Conservation (phyloP, 768 basidiomycete genomes). For the Calocera cornea region DNA sequence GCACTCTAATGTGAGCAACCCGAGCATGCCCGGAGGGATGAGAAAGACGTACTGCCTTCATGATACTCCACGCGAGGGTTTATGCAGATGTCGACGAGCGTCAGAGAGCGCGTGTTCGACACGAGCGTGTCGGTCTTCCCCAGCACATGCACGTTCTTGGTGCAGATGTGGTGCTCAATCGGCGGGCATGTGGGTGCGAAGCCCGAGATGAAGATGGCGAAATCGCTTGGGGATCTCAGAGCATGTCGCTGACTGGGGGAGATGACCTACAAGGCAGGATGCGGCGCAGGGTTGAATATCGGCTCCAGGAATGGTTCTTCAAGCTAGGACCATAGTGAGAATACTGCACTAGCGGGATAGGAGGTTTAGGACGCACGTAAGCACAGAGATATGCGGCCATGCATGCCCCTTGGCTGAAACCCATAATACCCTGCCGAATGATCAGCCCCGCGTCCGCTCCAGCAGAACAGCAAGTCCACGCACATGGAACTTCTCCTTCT, state of each 20-base stretch:
- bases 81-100: constrained; percentile 40
- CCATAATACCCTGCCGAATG: constrained; percentile 50
- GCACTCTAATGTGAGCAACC: not conserved
- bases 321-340: constrained; percentile 27
- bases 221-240: constrained; percentile 34
- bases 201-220: constrained; percentile 64
- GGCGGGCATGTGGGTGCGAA: constrained; percentile 33
- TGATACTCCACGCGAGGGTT: constrained; percentile 59
- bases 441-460: not conserved
- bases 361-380: constrained; percentile 35
- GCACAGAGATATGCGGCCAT: constrained; percentile 59
- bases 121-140: constrained; percentile 71
- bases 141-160: constrained; percentile 43
- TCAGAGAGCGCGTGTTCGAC: constrained; percentile 47
- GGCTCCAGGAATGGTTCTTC: constrained; percentile 42
- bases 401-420: constrained; percentile 73
- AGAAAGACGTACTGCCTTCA: constrained; percentile 49
- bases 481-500: constrained; percentile 52
- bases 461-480: constrained; percentile 18
- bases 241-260: not conserved
- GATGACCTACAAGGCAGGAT: constrained; percentile 55
- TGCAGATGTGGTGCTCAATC: not conserved
- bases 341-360: not conserved
- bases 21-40: not conserved
- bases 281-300: constrained; percentile 49